Conservation (phyloP, 2,329 filamentous ascomycete species). For the Tolypocladium guangdongense region DNA sequence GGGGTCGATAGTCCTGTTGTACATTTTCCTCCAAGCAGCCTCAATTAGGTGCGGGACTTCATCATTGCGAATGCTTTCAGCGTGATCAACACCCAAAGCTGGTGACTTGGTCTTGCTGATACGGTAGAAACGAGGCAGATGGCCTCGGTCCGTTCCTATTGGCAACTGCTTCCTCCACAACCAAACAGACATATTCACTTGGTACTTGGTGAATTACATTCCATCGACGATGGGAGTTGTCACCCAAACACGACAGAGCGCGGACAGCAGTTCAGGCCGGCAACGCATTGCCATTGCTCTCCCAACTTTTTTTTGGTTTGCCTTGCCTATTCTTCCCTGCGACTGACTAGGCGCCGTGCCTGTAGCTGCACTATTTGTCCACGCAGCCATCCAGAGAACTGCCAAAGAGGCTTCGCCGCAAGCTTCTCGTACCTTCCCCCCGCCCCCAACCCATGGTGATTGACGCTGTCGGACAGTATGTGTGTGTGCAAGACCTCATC, state of each 20-base stretch:
- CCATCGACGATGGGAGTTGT: not conserved
- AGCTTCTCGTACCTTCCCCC: not conserved
- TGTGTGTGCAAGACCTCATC: not conserved
- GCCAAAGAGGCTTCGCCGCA: no score
- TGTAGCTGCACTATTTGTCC: not conserved
- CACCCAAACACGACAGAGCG: not conserved
- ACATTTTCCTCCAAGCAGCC: conserved; percentile 25
- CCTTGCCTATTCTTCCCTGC: not conserved
- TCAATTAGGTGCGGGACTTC: conserved; percentile 20
- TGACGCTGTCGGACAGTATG: not conserved
- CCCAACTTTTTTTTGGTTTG: not conserved
- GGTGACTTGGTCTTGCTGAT: not conserved
- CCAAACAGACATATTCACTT: no score
- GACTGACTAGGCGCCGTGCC: not conserved
- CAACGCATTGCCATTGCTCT: not conserved
- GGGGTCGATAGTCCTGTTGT: conserved; percentile 22
- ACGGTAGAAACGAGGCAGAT: not conserved
- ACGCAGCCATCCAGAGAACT: not conserved
- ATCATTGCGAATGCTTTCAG: conserved; percentile 3
- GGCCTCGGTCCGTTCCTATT: no score
- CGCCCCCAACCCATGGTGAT: not conserved
- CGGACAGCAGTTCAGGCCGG: not conserved
- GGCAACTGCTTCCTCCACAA: no score
- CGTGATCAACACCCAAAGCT: no score
- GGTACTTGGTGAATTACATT: no score